Base-by-base conservation (phyloP, 352 stramenopile species). In the Phytophthora meadii region DNA sequence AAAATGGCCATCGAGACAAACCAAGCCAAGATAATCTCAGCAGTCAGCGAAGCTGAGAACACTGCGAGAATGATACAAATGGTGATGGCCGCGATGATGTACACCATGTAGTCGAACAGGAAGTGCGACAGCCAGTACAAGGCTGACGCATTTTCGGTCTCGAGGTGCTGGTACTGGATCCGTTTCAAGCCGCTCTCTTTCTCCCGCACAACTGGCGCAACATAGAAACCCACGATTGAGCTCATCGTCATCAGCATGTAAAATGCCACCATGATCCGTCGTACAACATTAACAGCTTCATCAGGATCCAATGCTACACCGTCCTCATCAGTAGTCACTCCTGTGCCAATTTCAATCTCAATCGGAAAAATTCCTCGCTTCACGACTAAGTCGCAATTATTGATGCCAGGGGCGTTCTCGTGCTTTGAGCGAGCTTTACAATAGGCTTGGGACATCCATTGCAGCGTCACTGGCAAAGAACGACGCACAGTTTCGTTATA, bases 231-330 rank as follows among this genome's bases (percentile, higher is more conserved):
- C 10, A 78, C 72, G 32, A 92, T 79, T 5, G 81, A 88, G 56
- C 75, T 90, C 42, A 90, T 61, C 8, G 76, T 88, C 40, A 91
- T 51, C 19, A 90, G 74, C 27, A 84, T 62, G 64, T 87, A 99
- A 81, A 82, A 97, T 54, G 57, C 98, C 58, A 92, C 97, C 96
- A 69, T 96, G 72, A 92, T 98, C 74, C 83, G 99, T 88, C 46
- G 70, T 10, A 76, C 54, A 15, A 82, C 54, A 19, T 63, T 71
- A 27, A 77, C 45, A 4, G 72, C 70, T 54, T 79, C 74, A 24
- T 84, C 68, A 54, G 66, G 49, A 32, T 76, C 40, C 14, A 82
- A 19, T 24, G 50, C 22, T 14, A 68, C 44, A 27, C 64, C 66
- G 34, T 69, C 65, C 24, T 62, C 65, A 46, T 70, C 54, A 15